These are phyloP conservation scores for Gnomoniopsis smithogilvyi DNA, from an alignment of 2,329 filamentous ascomycete genomes.

Conservation along the genomic window DNA sequence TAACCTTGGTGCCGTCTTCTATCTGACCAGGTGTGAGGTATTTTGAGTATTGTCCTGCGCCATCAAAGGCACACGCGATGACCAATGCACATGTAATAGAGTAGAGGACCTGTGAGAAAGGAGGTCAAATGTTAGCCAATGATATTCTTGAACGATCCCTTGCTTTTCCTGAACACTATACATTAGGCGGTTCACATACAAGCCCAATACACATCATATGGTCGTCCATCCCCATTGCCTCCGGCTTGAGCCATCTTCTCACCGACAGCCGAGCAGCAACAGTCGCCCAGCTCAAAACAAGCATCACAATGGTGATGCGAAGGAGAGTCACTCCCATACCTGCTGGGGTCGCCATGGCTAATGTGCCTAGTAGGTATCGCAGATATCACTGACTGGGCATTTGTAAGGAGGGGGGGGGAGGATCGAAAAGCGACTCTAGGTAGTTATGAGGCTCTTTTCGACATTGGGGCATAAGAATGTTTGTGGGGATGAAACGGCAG, in stretches of 20 bases:
- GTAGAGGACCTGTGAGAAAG: constrained; percentile 24
- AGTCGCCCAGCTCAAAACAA: constrained; percentile 23
- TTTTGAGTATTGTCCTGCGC: constrained; percentile 24
- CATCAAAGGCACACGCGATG: constrained; percentile 26
- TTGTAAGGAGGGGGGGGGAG: background rate
- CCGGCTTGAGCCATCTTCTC: constrained; percentile 23
- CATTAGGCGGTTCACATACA: constrained; percentile 20
- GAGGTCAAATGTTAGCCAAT: background rate
- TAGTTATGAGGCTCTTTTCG: too few species aligned
- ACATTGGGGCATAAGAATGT: too few species aligned
- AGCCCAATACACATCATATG: constrained; percentile 24
- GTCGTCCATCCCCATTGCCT: constrained; percentile 25
- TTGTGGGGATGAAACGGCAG: too few species aligned
- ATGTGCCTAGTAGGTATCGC: background rate
- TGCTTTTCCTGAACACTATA: background rate
- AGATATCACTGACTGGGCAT: background rate
- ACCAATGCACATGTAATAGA: constrained; percentile 24
- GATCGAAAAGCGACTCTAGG: background rate
- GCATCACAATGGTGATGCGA: constrained; percentile 22
- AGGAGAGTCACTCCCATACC: constrained; percentile 25
- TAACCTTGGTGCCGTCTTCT: constrained; percentile 18
- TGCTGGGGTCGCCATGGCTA: constrained; percentile 22
- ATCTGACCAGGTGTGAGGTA: constrained; percentile 15
- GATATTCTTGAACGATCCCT: background rate
- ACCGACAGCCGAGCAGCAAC: constrained; percentile 22